These are phyloP conservation scores for Paraphaeosphaeria minitans DNA, from an alignment of 2,329 filamentous ascomycete genomes.

Conservation along the genomic window DNA sequence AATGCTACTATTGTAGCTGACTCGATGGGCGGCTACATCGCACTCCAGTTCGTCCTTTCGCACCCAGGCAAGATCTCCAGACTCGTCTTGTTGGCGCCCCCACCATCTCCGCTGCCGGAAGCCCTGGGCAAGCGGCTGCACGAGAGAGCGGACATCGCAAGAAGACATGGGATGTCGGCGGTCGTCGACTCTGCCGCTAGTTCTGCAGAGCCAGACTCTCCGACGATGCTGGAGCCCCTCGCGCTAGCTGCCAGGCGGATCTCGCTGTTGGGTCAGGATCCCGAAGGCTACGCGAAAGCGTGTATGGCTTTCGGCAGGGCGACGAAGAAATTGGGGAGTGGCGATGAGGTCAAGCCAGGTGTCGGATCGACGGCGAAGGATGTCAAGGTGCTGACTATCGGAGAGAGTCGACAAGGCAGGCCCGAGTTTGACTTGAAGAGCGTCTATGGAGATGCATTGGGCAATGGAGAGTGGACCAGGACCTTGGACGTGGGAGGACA, in stretches of 20 bases:
- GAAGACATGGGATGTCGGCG: constrained; percentile 52
- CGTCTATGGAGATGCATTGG: constrained; percentile 38
- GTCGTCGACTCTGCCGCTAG: constrained; percentile 48
- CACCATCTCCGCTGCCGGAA: constrained; percentile 52
- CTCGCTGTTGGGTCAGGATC: constrained; percentile 55
- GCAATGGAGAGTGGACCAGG: constrained; percentile 23
- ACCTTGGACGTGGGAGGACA: constrained; percentile 53
- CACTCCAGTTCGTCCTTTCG: constrained; percentile 49
- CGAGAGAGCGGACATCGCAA: constrained; percentile 49
- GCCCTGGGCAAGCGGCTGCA: constrained; percentile 35
- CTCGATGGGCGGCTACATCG: constrained; percentile 58
- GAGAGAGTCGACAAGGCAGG: constrained; percentile 34
- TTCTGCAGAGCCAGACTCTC: constrained; percentile 45
- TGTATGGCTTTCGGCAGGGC: constrained; percentile 56
- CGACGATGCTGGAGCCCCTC: constrained; percentile 50
- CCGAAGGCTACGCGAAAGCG: constrained; percentile 62
- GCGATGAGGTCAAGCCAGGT: not conserved
- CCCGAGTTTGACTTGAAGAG: constrained; percentile 14
- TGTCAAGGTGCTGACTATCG: constrained; percentile 47
- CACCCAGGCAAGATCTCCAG: constrained; percentile 50
- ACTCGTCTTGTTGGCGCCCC: constrained; percentile 57
- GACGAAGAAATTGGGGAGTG: constrained; percentile 7
- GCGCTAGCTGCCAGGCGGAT: constrained; percentile 51
- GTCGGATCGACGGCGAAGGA: constrained; percentile 1
- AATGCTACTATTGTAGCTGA: constrained; percentile 56